phyloP scores from a whole-genome alignment of 2,329 filamentous ascomycete species.

The Cladosporium halotolerans region DNA sequence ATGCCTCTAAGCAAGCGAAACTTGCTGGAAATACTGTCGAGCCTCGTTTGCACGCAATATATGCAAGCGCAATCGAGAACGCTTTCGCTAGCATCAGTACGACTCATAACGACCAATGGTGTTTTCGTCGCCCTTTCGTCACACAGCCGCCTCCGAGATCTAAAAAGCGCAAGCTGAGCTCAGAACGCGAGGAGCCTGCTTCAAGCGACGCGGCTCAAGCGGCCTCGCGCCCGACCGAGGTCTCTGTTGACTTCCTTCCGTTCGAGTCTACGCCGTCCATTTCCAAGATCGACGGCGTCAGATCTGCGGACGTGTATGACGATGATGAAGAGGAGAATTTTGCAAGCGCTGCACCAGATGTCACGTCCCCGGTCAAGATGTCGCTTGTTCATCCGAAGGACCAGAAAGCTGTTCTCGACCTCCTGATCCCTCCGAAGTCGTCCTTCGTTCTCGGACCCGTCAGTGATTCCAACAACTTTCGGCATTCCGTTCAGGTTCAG shows the following conservation, averaged over 20 bases:
- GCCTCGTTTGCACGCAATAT: constrained; percentile 31
- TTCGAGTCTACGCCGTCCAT: background rate
- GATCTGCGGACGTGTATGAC: background rate
- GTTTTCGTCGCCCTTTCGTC: constrained; percentile 23
- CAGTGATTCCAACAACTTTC: constrained; percentile 30
- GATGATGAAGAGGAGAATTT: background rate
- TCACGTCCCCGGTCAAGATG: background rate
- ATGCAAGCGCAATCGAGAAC: constrained; percentile 32
- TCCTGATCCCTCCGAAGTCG: constrained; percentile 43
- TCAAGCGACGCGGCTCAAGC: no score
- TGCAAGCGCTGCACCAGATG: background rate
- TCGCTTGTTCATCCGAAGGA: background rate
- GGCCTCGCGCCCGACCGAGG: background rate
- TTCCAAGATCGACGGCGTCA: background rate
- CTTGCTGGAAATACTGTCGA: constrained; percentile 29
- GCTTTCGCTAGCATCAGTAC: constrained; percentile 33
- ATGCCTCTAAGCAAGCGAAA: constrained; percentile 38
- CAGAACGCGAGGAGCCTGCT: no score
- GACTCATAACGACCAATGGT: constrained; percentile 28
- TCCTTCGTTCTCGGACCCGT: constrained; percentile 47
- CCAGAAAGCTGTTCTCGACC: constrained; percentile 6
- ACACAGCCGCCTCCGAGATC: constrained; percentile 1
- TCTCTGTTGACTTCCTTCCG: background rate
- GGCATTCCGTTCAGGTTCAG: constrained; percentile 31
- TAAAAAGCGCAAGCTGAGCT: constrained; percentile 1